These are phyloP conservation scores for Botrytis hyacinthi DNA, from an alignment of 2,329 filamentous ascomycete genomes.

Conservation along the genomic window DNA sequence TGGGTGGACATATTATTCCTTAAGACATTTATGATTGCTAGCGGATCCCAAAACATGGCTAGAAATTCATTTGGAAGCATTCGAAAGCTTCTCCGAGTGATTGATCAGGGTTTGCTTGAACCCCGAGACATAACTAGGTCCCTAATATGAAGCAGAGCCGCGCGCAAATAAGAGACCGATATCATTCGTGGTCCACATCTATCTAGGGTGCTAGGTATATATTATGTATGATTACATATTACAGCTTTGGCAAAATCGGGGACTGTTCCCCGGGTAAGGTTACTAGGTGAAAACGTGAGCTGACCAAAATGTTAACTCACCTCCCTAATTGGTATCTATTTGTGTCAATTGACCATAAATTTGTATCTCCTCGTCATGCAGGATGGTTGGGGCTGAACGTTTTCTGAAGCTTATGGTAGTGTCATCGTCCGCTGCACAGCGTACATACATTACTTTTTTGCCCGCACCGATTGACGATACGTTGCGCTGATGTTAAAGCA, in stretches of 20 bases:
- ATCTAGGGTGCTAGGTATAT: neutral
- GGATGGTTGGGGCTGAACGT: slow-evolving; percentile 1
- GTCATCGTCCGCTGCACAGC: slow-evolving; percentile 14
- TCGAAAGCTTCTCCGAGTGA: slow-evolving; percentile 6
- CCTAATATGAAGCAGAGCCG: slow-evolving; percentile 11
- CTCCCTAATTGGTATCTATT: slow-evolving; percentile 9
- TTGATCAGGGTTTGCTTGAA: neutral
- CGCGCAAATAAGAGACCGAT: slow-evolving; percentile 8
- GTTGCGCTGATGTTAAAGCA: slow-evolving; percentile 1
- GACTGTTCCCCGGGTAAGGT: neutral
- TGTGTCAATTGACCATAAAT: slow-evolving; percentile 3
- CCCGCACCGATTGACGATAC: slow-evolving; percentile 2
- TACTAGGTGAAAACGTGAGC: slow-evolving; percentile 2
- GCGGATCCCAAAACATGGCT: slow-evolving; percentile 3
- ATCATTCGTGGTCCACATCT: neutral
- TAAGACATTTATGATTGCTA: slow-evolving; percentile 14
- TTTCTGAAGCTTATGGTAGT: slow-evolving; percentile 12
- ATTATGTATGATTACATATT: neutral
- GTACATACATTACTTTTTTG: neutral
- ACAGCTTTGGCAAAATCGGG: neutral
- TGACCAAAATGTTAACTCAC: neutral
- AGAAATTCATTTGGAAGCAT: slow-evolving; percentile 5
- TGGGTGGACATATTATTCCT: neutral
- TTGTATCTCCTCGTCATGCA: neutral
- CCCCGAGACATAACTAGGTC: slow-evolving; percentile 6